Evolutionary conservation across 1,139 yeast genomes (phyloP).

Genomic region (Yamadazyma atlantica): DNA sequence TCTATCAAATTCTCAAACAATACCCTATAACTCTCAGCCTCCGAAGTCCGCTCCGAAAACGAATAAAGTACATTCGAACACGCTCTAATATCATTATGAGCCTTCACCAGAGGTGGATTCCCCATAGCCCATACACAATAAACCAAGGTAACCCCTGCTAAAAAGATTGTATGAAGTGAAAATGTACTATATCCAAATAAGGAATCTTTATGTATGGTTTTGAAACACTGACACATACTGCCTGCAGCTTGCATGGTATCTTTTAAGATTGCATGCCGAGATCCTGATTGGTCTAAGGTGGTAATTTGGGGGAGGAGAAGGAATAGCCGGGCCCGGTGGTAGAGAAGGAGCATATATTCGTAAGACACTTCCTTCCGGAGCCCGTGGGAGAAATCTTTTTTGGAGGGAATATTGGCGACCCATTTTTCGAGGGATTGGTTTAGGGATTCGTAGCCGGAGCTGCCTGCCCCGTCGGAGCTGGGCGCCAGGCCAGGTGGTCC

Average conservation of each 20-base stretch:
- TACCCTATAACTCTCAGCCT: conserved; percentile 21
- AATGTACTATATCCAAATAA: conserved; percentile 21
- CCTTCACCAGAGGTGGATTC: conserved; percentile 16
- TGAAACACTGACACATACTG: conserved; percentile 20
- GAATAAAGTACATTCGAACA: conserved; percentile 22
- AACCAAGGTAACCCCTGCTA: conserved; percentile 23
- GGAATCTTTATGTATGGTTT: conserved; percentile 18
- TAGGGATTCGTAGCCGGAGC: conserved; percentile 7
- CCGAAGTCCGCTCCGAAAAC: conserved; percentile 21
- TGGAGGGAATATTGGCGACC: conserved; percentile 9
- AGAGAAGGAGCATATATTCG: conserved; percentile 12
- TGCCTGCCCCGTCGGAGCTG: too few species aligned
- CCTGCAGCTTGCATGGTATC: conserved; percentile 19
- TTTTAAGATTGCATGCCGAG: conserved; percentile 6
- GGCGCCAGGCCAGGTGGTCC: too few species aligned
- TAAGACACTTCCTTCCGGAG: conserved; percentile 11
- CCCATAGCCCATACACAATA: conserved; percentile 21
- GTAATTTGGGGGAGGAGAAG: conserved; percentile 12
- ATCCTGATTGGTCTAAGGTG: conserved; percentile 3
- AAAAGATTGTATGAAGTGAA: conserved; percentile 21
- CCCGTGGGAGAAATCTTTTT: conserved; percentile 12
- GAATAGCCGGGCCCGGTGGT: conserved; percentile 14
- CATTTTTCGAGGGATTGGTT: conserved; percentile 11
- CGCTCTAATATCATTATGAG: conserved; percentile 21
- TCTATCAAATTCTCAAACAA: conserved; percentile 21